Percentiles rank a stretch among this genome's conserved stretches.
These are phyloP conservation scores for Exophiala mesophila DNA, from an alignment of 2,329 filamentous ascomycete genomes.

Conservation along the genomic window DNA sequence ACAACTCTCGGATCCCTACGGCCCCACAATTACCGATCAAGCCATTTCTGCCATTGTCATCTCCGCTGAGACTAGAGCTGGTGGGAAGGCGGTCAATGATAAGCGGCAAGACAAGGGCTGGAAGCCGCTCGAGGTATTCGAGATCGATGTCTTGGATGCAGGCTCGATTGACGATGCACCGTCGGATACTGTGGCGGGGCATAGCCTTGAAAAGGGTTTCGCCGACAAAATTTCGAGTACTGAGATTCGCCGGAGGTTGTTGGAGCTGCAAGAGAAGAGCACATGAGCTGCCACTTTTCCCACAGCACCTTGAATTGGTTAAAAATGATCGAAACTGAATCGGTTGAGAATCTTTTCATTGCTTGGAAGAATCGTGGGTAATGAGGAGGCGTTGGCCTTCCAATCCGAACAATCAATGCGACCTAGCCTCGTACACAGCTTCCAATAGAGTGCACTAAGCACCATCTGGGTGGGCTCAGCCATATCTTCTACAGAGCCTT, in stretches of 20 bases:
- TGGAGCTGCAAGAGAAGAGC: slow-evolving; percentile 1
- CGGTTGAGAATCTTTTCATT: too few species aligned
- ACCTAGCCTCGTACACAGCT: too few species aligned
- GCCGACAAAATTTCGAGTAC: slow-evolving; percentile 88
- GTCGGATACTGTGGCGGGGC: slow-evolving; percentile 33
- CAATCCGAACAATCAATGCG: too few species aligned
- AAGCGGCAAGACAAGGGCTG: slow-evolving; percentile 72
- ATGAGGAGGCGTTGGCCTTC: too few species aligned
- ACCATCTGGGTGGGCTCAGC: too few species aligned
- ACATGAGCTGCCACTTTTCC: too few species aligned
- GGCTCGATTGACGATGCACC: slow-evolving; percentile 47
- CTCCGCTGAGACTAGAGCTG: slow-evolving; percentile 79
- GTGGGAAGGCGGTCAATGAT: slow-evolving; percentile 81
- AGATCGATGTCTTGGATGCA: slow-evolving; percentile 77
- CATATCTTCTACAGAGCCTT: too few species aligned
- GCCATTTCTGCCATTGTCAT: slow-evolving; percentile 76
- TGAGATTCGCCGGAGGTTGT: slow-evolving; percentile 59
- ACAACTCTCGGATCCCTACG: slow-evolving; percentile 80
- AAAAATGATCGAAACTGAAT: too few species aligned
- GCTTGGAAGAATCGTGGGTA: too few species aligned
- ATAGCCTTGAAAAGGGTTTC: slow-evolving; percentile 55
- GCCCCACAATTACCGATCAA: slow-evolving; percentile 81
- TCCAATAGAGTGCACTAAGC: too few species aligned
- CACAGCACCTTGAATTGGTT: too few species aligned
- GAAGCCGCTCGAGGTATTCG: slow-evolving; percentile 71